Conservation (phyloP, 768 basidiomycete genomes). For the Ramaria sp. region DNA sequence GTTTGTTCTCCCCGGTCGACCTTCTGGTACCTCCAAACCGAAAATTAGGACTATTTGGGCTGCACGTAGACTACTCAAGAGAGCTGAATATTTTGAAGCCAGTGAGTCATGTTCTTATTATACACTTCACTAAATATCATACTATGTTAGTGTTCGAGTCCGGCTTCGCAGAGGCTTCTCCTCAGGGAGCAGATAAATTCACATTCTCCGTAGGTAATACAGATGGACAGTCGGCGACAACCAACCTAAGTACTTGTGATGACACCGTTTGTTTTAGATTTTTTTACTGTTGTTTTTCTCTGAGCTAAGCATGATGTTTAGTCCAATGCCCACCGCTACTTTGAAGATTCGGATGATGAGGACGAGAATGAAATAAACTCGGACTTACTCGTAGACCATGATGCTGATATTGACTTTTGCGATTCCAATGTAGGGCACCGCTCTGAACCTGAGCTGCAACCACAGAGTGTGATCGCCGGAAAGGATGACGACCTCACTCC, state of each 20-base stretch:
- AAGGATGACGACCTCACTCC: conserved; percentile 10
- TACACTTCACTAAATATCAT: background rate
- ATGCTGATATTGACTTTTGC: conserved; percentile 21
- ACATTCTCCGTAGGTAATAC: conserved; percentile 17
- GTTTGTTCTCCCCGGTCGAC: conserved; percentile 53
- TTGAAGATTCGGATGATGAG: conserved; percentile 41
- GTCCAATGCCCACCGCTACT: background rate
- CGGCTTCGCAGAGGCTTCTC: conserved; percentile 51
- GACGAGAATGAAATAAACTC: conserved; percentile 28
- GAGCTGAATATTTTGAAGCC: conserved; percentile 70
- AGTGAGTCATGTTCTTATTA: conserved; percentile 30
- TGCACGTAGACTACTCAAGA: conserved; percentile 48
- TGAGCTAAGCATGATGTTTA: background rate
- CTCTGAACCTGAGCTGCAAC: background rate
- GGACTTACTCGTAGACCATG: conserved; percentile 29
- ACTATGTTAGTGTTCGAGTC: conserved; percentile 53
- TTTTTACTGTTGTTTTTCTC: too few species aligned
- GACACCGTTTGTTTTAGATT: background rate
- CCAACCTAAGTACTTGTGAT: background rate
- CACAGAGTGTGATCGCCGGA: conserved; percentile 10
- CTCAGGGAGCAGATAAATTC: conserved; percentile 13
- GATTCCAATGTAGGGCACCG: conserved; percentile 8
- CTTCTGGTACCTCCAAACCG: conserved; percentile 22
- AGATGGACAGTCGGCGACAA: conserved; percentile 6
- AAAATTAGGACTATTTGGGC: conserved; percentile 49